phyloP scores from a whole-genome alignment of 495 filamentous ascomycete genomes.

The Opeltia flavorubescens region DNA sequence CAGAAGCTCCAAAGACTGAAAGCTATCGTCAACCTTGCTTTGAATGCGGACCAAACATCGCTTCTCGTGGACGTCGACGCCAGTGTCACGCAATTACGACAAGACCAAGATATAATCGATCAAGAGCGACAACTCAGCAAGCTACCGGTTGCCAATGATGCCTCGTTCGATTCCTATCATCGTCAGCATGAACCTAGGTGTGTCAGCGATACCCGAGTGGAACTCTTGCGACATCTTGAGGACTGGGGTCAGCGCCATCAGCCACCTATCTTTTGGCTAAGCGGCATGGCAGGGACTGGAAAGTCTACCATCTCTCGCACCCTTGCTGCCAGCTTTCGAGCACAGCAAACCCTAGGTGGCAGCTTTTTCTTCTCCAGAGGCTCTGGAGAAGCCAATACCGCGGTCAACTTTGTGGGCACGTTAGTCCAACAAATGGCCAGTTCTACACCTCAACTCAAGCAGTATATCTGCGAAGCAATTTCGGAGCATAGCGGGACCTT shows the following conservation, averaged over 20 bases:
- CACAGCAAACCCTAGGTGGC: constrained; percentile 14
- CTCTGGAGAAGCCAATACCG: constrained; percentile 27
- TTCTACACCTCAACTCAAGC: constrained; percentile 16
- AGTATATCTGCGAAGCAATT: constrained; percentile 23
- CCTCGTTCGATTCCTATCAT: constrained; percentile 16
- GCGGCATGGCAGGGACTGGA: constrained; percentile 29
- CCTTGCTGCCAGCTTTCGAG: constrained; percentile 12
- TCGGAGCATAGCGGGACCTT: constrained; percentile 22
- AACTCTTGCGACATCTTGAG: constrained; percentile 19
- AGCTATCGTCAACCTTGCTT: background rate
- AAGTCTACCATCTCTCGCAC: constrained; percentile 31
- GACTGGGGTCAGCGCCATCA: constrained; percentile 18
- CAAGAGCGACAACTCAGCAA: background rate
- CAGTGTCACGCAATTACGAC: background rate
- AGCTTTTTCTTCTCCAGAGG: constrained; percentile 42
- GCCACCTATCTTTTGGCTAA: constrained; percentile 29
- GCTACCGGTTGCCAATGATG: background rate
- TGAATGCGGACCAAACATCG: background rate
- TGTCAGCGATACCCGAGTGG: constrained; percentile 21
- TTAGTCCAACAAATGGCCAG: constrained; percentile 28
- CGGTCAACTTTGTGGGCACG: constrained; percentile 29
- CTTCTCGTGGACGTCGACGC: background rate
- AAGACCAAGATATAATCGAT: background rate
- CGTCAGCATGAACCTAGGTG: constrained; percentile 19
- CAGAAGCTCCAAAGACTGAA: background rate